phyloP scores from a whole-genome alignment of 345 rosid species.

The Aquilaria yunnanensis region DNA sequence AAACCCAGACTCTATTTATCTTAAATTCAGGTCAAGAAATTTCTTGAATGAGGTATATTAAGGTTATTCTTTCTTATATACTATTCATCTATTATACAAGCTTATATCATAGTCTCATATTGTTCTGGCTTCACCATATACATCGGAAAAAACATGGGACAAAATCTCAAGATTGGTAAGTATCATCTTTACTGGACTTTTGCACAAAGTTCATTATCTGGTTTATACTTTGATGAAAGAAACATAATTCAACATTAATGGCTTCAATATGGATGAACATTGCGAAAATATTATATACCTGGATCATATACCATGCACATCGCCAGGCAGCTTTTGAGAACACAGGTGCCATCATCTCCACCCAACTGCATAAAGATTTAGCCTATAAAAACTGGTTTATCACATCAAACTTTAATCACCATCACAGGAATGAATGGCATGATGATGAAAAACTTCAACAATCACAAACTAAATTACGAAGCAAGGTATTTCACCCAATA shows the following conservation, averaged over 20 bases:
- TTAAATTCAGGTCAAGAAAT: background rate
- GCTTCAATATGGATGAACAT: background rate
- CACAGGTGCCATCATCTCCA: slow-evolving; percentile 98
- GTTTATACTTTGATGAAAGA: background rate
- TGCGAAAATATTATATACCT: slow-evolving; percentile 37
- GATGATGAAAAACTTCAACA: background rate
- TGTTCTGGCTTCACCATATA: background rate
- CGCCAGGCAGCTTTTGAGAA: slow-evolving; percentile 91
- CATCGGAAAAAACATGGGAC: background rate
- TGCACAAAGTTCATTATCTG: background rate
- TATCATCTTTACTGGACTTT: too few relatives aligned
- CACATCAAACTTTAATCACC: slow-evolving; percentile 1
- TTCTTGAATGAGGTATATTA: too few relatives aligned
- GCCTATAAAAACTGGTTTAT: background rate
- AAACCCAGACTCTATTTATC: too few relatives aligned
- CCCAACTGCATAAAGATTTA: slow-evolving; percentile 57
- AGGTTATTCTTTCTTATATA: too few relatives aligned
- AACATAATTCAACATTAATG: background rate
- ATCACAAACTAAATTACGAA: background rate
- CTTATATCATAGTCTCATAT: background rate
- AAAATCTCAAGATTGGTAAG: background rate
- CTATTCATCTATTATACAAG: background rate
- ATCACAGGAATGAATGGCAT: background rate
- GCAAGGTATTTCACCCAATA: slow-evolving; percentile 43
- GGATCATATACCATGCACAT: slow-evolving; percentile 91